Evolutionary conservation across 306 rosid species (phyloP).

Genomic region (Senna siamea): DNA sequence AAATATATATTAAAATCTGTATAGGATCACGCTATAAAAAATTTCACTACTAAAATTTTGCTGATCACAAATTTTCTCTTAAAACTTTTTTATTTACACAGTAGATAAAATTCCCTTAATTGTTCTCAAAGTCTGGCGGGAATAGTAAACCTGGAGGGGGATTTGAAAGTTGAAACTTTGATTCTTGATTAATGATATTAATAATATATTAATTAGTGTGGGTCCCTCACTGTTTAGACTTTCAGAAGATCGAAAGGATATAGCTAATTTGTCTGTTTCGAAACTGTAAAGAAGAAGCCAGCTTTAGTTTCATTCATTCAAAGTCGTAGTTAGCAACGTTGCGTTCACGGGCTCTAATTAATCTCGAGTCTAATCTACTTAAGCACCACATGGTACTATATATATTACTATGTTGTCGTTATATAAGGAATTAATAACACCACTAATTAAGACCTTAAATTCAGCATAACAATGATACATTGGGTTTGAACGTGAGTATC

Average conservation of each 20-base stretch:
- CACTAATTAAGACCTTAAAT: conserved; percentile 23
- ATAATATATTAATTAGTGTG: neutral
- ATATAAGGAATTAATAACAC: neutral
- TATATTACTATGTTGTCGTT: neutral
- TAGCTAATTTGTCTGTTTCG: conserved; percentile 8
- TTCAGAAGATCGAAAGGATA: conserved; percentile 12
- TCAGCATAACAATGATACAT: conserved; percentile 11
- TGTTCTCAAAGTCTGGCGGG: neutral
- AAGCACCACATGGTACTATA: neutral
- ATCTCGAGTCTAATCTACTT: neutral
- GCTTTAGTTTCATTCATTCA: conserved; percentile 21
- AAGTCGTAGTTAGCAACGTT: conserved; percentile 26
- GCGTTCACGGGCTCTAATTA: conserved; percentile 44
- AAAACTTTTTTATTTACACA: no score
- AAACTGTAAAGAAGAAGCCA: conserved; percentile 8
- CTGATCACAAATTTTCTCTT: no score
- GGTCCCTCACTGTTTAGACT: neutral
- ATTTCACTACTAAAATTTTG: no score
- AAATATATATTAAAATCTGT: neutral
- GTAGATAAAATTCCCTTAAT: no score
- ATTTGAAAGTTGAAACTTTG: neutral
- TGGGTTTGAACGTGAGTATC: conserved; percentile 20
- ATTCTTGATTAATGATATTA: neutral
- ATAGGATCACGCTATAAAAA: no score
- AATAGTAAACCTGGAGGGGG: neutral